Base-by-base conservation (phyloP, 2,329 filamentous ascomycete species). In the Ceratocystis colombiana region DNA sequence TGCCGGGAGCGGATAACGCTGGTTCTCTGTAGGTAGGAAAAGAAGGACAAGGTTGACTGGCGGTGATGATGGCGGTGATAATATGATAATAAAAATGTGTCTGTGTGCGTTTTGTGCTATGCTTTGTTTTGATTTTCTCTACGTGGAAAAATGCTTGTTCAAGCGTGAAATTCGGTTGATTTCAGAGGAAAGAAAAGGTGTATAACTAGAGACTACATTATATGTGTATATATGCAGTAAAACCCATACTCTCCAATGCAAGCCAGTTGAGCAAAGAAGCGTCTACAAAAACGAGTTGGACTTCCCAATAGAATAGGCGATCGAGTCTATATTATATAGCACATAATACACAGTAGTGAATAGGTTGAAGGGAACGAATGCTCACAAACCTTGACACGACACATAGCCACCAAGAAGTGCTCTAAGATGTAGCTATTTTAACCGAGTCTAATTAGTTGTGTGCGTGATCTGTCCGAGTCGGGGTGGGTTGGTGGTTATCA, bases 1-100 rank as follows among this genome's bases (percentile, higher is more conserved):
- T 67, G 62, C 66, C 50, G 63, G 66, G 66, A 62, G 62, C 50
- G 55, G 66, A 62, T 64, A 67, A 61, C 62, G 66, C 61, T 64
- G 61, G 57, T 61, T 61, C 66, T 55, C 10, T 28, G 48, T 53
- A 33, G 25, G 55, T 37, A 59, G 25, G 30, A n/a, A 44, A 61
- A 61, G 57, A 44, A 61, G 57, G 37, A 25, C 30, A 41, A 61
- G 28, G 37, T n/a, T 33, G 28, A 41, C 48, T 28, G 48, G 48
- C 48, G 48, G 20, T 28, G 48, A 53, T 53, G 44, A 45, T 63
- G 37, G 61, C 61, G 61, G 61, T 63, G 61, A 57, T 57, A 30
- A 55, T 64, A 46, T 53, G 44, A 64, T 64, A 50, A 25, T 22
- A 45, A 17, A 22, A 46, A 64, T 8, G n/a, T 8, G 30, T 41